phyloP scores from a whole-genome alignment of 2,329 filamentous ascomycete species.

The Huntiella omanensis region DNA sequence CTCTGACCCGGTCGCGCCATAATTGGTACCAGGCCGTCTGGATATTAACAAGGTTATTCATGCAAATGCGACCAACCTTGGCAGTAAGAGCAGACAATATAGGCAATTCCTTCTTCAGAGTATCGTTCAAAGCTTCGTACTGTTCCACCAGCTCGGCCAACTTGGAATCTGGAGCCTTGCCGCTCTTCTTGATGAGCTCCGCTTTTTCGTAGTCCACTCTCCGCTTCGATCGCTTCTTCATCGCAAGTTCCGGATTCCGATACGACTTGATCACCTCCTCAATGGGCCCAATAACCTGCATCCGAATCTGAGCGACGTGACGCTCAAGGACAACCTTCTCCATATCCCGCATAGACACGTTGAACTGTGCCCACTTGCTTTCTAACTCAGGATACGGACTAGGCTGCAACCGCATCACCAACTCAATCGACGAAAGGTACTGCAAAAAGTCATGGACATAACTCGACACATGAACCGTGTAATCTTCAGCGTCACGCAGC shows the following conservation, averaged over 20 bases:
- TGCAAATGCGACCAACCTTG: conserved; percentile 63
- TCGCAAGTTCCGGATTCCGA: conserved; percentile 66
- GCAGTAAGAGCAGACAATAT: conserved; percentile 66
- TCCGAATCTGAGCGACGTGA: conserved; percentile 63
- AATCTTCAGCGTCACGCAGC: conserved; percentile 82
- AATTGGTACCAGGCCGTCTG: conserved; percentile 68
- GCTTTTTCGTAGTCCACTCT: conserved; percentile 73
- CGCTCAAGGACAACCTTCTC: conserved; percentile 67
- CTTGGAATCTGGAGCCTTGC: conserved; percentile 76
- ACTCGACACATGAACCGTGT: conserved; percentile 62
- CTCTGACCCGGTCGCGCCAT: conserved; percentile 67
- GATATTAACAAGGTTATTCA: conserved; percentile 67
- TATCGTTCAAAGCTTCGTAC: conserved; percentile 80
- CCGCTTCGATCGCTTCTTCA: conserved; percentile 90
- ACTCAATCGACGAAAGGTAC: conserved; percentile 64
- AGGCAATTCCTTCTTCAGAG: conserved; percentile 80
- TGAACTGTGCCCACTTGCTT: conserved; percentile 86
- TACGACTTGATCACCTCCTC: conserved; percentile 61
- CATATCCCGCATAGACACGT: conserved; percentile 70
- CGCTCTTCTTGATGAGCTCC: conserved; percentile 55
- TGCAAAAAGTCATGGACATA: conserved; percentile 68
- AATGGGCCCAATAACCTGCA: conserved; percentile 71
- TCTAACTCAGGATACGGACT: conserved; percentile 69
- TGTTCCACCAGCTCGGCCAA: conserved; percentile 69
- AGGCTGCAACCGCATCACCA: conserved; percentile 53